Conservation (phyloP, 1,284 basidiomycete genomes). For the Fomitiporia mediterranea region DNA sequence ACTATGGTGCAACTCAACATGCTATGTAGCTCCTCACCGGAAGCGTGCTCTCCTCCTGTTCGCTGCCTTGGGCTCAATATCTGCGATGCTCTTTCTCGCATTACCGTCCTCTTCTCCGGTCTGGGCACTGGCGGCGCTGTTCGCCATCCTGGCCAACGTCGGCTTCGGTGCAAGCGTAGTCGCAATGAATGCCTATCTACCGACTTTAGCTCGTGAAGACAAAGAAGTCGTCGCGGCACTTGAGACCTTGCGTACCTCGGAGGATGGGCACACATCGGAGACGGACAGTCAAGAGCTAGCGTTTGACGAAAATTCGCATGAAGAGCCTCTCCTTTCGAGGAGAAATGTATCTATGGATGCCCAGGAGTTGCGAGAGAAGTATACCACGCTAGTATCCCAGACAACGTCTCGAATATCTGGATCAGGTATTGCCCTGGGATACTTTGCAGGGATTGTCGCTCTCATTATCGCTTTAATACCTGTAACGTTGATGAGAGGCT, state of each 20-base stretch:
- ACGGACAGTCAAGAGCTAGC: constrained; percentile 22
- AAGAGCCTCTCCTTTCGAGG: constrained; percentile 21
- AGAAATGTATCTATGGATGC: constrained; percentile 11
- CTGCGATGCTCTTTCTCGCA: constrained; percentile 66
- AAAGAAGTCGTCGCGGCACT: constrained; percentile 52
- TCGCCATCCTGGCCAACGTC: constrained; percentile 74
- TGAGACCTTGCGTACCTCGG: constrained; percentile 30
- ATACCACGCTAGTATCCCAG: constrained; percentile 54
- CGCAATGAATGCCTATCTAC: constrained; percentile 87
- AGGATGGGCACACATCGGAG: constrained; percentile 7
- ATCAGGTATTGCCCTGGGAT: constrained; percentile 79
- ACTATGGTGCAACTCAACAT: constrained; percentile 8
- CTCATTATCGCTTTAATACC: constrained; percentile 70
- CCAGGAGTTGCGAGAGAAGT: constrained; percentile 28
- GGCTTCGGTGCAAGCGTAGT: constrained; percentile 82
- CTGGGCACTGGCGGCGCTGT: constrained; percentile 59
- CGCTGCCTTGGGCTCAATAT: constrained; percentile 62
- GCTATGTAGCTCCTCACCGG: constrained; percentile 60
- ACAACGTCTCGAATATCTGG: constrained; percentile 79
- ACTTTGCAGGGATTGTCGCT: constrained; percentile 68
- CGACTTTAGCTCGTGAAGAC: constrained; percentile 63
- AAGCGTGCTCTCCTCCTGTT: constrained; percentile 75
- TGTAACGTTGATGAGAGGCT: constrained; percentile 60
- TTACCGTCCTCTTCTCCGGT: constrained; percentile 63
- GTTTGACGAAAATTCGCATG: constrained; percentile 19